Evolutionary conservation across 108 stramenopile species (phyloP).

Genomic region (Skeletonema tropicum): DNA sequence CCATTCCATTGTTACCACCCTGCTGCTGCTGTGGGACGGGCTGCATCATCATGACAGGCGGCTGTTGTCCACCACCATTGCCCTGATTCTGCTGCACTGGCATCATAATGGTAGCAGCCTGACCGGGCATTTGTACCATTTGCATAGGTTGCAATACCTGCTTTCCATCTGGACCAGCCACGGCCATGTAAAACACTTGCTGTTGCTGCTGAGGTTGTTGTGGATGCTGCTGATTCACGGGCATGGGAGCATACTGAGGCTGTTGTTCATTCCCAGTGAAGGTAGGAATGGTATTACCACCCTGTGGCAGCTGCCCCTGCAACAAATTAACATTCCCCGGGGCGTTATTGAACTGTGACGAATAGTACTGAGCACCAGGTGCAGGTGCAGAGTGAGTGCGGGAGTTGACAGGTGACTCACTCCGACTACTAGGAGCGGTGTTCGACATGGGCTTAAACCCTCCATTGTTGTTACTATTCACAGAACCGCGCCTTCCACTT

Average conservation of each 20-base stretch:
- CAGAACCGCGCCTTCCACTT: not conserved
- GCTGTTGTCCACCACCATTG: conserved; percentile 10
- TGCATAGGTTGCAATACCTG: conserved; percentile 78
- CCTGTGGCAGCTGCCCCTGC: conserved; percentile 11
- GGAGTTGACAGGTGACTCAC: conserved; percentile 30
- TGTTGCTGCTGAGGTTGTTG: conserved; percentile 43
- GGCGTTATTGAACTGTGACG: conserved; percentile 3
- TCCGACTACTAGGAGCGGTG: conserved; percentile 51
- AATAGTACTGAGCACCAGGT: conserved; percentile 9
- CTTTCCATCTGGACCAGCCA: conserved; percentile 86
- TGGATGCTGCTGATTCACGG: conserved; percentile 48
- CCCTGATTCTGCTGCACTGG: conserved; percentile 21
- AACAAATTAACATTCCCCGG: conserved; percentile 9
- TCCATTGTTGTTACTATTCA: not conserved
- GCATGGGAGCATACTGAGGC: conserved; percentile 19
- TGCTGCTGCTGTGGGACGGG: conserved; percentile 15
- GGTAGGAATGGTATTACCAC: not conserved
- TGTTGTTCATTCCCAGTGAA: not conserved
- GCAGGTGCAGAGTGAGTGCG: not conserved
- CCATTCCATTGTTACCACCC: conserved; percentile 19
- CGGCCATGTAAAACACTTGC: conserved; percentile 90
- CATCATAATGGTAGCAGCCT: conserved; percentile 39
- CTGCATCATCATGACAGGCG: conserved; percentile 24
- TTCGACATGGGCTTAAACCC: conserved; percentile 31
- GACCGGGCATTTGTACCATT: conserved; percentile 52